phyloP scores from a whole-genome alignment of 805 yeast genomes.

The Saturnispora dispora region DNA sequence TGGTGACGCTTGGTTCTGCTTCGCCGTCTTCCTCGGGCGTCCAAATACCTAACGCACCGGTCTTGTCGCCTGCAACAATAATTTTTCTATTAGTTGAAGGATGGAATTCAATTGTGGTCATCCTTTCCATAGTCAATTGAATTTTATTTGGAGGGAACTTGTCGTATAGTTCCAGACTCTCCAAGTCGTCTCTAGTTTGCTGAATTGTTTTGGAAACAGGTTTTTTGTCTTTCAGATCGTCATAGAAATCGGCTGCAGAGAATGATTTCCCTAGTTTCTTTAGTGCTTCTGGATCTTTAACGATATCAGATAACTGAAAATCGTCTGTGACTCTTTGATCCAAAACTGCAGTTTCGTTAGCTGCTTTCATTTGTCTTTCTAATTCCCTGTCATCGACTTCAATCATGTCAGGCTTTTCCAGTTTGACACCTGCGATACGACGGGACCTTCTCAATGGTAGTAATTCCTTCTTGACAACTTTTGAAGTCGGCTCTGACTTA shows the following conservation, averaged over 20 bases:
- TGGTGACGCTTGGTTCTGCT: slow-evolving; percentile 44
- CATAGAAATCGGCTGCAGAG: slow-evolving; percentile 66
- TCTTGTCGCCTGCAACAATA: slow-evolving; percentile 79
- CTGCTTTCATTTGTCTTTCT: slow-evolving; percentile 30
- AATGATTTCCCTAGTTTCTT: slow-evolving; percentile 39
- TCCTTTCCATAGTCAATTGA: slow-evolving; percentile 61
- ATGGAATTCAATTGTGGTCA: slow-evolving; percentile 68
- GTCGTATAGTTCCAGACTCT: slow-evolving; percentile 40
- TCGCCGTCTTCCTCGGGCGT: slow-evolving; percentile 42
- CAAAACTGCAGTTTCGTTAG: slow-evolving; percentile 32
- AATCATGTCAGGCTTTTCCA: slow-evolving; percentile 13
- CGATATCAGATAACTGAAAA: slow-evolving; percentile 49
- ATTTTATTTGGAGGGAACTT: slow-evolving; percentile 61
- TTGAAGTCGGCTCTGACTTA: slow-evolving; percentile 11
- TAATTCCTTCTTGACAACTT: slow-evolving; percentile 24
- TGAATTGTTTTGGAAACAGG: slow-evolving; percentile 37
- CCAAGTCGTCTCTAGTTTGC: slow-evolving; percentile 45
- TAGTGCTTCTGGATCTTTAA: slow-evolving; percentile 30
- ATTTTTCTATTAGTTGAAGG: slow-evolving; percentile 57
- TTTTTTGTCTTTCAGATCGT: slow-evolving; percentile 32
- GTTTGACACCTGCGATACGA: slow-evolving; percentile 62
- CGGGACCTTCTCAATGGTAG: slow-evolving; percentile 69
- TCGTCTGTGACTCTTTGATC: slow-evolving; percentile 57
- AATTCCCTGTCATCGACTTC: slow-evolving; percentile 41
- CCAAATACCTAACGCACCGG: slow-evolving; percentile 88